These are phyloP conservation scores for Silene conica DNA, from an alignment of 148 eudicot species.

Conservation along the genomic window DNA sequence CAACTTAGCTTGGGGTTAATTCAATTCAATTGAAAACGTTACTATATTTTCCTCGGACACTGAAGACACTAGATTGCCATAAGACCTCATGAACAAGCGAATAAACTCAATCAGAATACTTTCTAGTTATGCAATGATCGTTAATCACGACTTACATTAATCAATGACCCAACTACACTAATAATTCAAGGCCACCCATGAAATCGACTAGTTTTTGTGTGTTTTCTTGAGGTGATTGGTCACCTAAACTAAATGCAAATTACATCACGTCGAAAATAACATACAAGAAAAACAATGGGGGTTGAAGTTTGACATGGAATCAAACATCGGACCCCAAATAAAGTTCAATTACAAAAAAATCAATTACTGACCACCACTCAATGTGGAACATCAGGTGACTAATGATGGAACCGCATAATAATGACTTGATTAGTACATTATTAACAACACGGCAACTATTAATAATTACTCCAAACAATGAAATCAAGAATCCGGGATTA, in stretches of 20 bases:
- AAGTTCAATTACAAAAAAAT: conserved; percentile 8
- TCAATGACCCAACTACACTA: neutral
- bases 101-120: neutral
- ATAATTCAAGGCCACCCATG: conserved; percentile 13
- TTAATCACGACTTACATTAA: neutral
- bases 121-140: neutral
- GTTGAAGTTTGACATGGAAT: conserved; percentile 7
- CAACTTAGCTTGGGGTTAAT: no score
- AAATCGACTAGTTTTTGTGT: neutral
- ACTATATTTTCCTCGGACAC: neutral
- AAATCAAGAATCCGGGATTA: no score
- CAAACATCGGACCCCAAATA: conserved; percentile 9
- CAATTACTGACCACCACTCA: conserved; percentile 1
- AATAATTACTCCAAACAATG: no score
- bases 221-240: conserved; percentile 19
- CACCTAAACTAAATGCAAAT: conserved; percentile 5
- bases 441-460: neutral
- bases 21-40: no score
- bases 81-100: no score
- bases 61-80: neutral
- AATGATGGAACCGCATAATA: conserved; percentile 9
- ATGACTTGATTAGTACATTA: neutral
- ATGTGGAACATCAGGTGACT: conserved; percentile 9
- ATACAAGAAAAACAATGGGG: neutral
- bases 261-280: conserved; percentile 10